phyloP scores from a whole-genome alignment of 331 rosid genomes.

The Arachis monticola region DNA sequence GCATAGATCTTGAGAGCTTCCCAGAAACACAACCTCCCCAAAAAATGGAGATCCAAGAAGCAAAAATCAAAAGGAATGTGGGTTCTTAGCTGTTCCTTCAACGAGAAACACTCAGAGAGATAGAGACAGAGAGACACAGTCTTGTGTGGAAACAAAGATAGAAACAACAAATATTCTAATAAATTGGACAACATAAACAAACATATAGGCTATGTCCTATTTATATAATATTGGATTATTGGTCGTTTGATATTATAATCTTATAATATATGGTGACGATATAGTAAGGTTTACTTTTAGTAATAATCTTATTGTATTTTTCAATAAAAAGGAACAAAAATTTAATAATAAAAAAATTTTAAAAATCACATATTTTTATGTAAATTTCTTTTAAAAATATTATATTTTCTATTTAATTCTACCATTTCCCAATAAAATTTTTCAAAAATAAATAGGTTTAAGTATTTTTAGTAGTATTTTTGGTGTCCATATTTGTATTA shows the following conservation, averaged over 20 bases:
- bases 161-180: neutral
- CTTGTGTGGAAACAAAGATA: constrained; percentile 34
- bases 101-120: neutral
- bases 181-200: constrained; percentile 18
- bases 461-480: too few species aligned
- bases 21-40: constrained; percentile 12
- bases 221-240: neutral
- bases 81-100: constrained; percentile 28
- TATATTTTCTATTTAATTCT: too few species aligned
- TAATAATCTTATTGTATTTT: too few species aligned
- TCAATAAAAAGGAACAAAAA: too few species aligned
- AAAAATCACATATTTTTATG: too few species aligned
- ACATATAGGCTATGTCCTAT: neutral
- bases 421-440: too few species aligned
- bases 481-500: too few species aligned
- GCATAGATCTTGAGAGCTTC: constrained; percentile 29
- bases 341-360: too few species aligned
- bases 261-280: neutral
- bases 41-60: constrained; percentile 31
- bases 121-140: constrained; percentile 23
- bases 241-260: neutral
- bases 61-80: constrained; percentile 35
- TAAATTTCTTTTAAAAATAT: too few species aligned
- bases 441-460: too few species aligned
- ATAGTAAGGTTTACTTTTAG: neutral